phyloP scores from a whole-genome alignment of 164 flowering plant genomes.

The Amborella trichopoda region DNA sequence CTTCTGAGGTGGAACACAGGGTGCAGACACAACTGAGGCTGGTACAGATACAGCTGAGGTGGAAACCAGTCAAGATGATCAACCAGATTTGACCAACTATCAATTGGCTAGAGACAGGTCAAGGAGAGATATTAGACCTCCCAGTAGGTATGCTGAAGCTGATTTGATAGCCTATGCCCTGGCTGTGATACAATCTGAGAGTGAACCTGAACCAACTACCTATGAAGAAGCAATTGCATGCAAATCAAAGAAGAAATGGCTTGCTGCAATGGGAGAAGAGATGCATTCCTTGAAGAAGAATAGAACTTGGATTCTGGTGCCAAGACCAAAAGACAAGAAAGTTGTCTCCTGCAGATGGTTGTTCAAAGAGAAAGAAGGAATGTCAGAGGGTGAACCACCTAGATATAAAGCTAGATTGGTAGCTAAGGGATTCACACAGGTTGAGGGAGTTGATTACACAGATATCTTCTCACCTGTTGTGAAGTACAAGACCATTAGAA shows the following conservation, averaged over 20 bases:
- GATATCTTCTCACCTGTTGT: slow-evolving; percentile 2
- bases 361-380: slow-evolving; percentile 5
- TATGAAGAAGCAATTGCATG: slow-evolving; percentile 4
- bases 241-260: slow-evolving; percentile 8
- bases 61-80: no score
- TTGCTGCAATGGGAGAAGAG: slow-evolving; percentile 7
- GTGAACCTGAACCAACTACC: slow-evolving; percentile 3
- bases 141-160: no score
- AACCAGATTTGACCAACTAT: no score
- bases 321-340: slow-evolving; percentile 3
- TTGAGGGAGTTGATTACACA: slow-evolving; percentile 1
- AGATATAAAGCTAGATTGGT: slow-evolving; percentile 6
- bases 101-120: no score
- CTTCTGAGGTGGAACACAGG: no score
- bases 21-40: no score
- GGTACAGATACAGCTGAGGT: no score
- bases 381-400: slow-evolving; percentile 3
- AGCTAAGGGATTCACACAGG: slow-evolving; percentile 5
- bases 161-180: no score
- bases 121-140: no score
- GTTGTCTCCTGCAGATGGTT: slow-evolving; percentile 7
- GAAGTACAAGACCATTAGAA: slow-evolving; percentile 8
- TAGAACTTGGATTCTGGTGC: slow-evolving; percentile 2
- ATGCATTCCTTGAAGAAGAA: slow-evolving; percentile 6
- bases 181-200: no score